Evolutionary conservation across 495 filamentous ascomycete genomes (phyloP), one percentile per base, ranked within the genome.

Genomic region (Filosporella fistucella): DNA sequence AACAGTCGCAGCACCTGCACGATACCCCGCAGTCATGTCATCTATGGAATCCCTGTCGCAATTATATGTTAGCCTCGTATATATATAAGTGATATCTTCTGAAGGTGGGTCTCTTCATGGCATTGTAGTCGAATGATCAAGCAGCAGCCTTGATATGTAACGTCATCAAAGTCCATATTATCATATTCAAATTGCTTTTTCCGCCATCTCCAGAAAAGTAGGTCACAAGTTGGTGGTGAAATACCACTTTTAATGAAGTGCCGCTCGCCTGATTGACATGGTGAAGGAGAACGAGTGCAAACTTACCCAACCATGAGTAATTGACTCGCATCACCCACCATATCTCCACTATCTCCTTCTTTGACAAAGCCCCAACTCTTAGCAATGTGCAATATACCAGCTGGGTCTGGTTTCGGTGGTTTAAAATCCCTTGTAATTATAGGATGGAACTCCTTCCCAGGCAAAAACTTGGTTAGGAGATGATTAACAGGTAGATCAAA

Each of bases 1-100:
- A 39, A 96, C 89, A 4, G 93, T 96, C 20, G 88, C 89, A 8
- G 91, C 86, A 3, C 91, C 91, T 9, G 93, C 93, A 35, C 70
- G 71, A 52, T 84, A 77, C 0, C 93, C 93, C 6, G 93, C 87
- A 17, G 85, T 89, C 78, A 98, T 90, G 62, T 98, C 93, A 60
- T 98, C 93, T 42, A 94, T 77, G 43, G 84, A 89, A 59, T 98
- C 91, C 6, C 91, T 91, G 30, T 13, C 13, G 13, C 4, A n/a
- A n/a, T n/a, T 5, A 4, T 6, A 14, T 16, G 33, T 35, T 16
- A 35, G 33, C 33, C 18, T 17, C 4, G 13, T 35, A 32, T 7
- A 33, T 14, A 24, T 16, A 5, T 9, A n/a, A n/a, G n/a, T n/a
- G n/a, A n/a, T n/a, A n/a, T n/a, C n/a, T n/a, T n/a, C n/a, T n/a